Base-by-base conservation (phyloP, 805 yeast species). In the Metschnikowia matae region DNA sequence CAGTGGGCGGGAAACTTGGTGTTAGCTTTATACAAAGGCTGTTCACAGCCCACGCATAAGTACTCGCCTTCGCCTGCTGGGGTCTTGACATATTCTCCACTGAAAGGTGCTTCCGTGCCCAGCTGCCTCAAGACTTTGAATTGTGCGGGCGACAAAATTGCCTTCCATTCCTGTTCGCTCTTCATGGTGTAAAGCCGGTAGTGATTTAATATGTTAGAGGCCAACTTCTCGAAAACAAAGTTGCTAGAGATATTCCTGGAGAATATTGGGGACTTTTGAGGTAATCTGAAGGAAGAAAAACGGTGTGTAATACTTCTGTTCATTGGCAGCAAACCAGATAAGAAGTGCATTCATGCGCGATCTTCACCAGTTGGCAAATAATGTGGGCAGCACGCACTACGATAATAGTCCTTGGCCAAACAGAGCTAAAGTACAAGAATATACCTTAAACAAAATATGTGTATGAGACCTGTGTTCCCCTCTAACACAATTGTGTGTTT, bases 1-100 rank as follows among this genome's bases (percentile, higher is more conserved):
- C 99, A 94, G 48, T 89, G 89, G 11, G 96, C 82, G 51, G 85
- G 84, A 61, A 94, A 94, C 67, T 94, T 92, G 3, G 96, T 79
- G 32, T 77, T 72, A 29, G 96, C 83, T 53, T 78, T 78, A 67
- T 94, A 94, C 31, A 94, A 70, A 11, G 97, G 96, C 40, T 79
- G 72, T 46, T 75, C 77, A 68, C 99, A 94, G 5, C 85, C 98
- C 0, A 87, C 97, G 70, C 99, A 94, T 42, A 72, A 70, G 67
- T 90, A 94, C 2, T 80, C 70, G 0, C 97, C 98, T 4, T 69
- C 64, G 36, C 74, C 69, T 47, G 80, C 77, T 0, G 84, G 87
- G 60, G 59, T 74, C 26, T 68, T 56, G 42, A 72, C 69, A 64
- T 84, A 86, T 60, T 82, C 79, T 15, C 91, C 91, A 3, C 82